Base-by-base conservation (phyloP, 169 alveolate genomes). In the Condylostoma magnum region DNA sequence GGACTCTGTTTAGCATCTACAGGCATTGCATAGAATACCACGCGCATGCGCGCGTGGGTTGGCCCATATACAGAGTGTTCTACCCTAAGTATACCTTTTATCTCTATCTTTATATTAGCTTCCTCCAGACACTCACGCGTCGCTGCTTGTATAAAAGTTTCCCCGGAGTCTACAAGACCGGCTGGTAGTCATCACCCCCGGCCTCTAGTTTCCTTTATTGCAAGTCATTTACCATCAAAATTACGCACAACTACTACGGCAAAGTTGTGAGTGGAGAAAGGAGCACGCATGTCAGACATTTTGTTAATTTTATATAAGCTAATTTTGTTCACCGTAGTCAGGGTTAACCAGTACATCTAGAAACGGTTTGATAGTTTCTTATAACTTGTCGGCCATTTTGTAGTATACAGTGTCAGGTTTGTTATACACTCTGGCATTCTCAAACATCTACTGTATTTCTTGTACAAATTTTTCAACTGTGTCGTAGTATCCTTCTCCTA, bases 331-430 rank as follows among this genome's bases (percentile, higher is more conserved):
- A n/a, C n/a, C n/a, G n/a, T n/a, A n/a, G n/a, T n/a, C n/a, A n/a
- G n/a, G n/a, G n/a, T 41, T 15, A 41, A 41, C 48, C 20, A 90
- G 68, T 25, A 76, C 77, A 18, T 77, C 76, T n/a, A 90, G 78
- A 57, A 85, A 89, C 33, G 98, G 98, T 90, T 94, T 91, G 44
- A 95, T 94, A 55, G 84, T 86, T 31, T 95, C 94, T 82, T 97
- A 97, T 36, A 98, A 85, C 71, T 91, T 95, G 73, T 95, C 91
- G 15, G 99, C 99, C 82, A 93, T 94, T 79, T 97, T 97, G 86
- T 94, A 95, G 90, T 97, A 97, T 27, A 96, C 94, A 20, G 99
- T 97, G 52, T 94, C 95, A 4, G 96, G 90, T 22, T 95, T 83
- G 86, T 98, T 98, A 85, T 96, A 98, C 47, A 68, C 72, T 58